phyloP scores from a whole-genome alignment of 1,139 yeast species.

The Debaryomyces sp. region DNA sequence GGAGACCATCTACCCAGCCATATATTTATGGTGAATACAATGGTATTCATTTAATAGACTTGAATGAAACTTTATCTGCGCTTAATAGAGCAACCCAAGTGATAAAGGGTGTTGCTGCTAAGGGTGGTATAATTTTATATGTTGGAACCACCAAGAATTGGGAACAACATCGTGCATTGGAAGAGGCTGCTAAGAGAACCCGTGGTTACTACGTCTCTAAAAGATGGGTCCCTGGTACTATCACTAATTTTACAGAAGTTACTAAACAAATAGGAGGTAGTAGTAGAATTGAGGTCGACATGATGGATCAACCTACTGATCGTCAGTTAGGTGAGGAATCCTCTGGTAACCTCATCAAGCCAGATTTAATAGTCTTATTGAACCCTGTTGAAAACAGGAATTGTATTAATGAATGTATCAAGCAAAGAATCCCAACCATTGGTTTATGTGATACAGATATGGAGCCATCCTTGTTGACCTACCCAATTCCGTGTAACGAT shows the following conservation, averaged over 20 bases:
- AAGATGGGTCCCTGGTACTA: conserved; percentile 94
- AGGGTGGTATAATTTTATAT: conserved; percentile 82
- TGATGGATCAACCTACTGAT: conserved; percentile 52
- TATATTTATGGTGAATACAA: conserved; percentile 85
- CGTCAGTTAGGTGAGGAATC: conserved; percentile 54
- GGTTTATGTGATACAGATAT: conserved; percentile 93
- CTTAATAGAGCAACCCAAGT: conserved; percentile 82
- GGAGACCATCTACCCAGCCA: conserved; percentile 85
- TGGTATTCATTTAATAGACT: conserved; percentile 86
- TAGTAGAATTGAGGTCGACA: conserved; percentile 49
- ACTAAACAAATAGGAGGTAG: conserved; percentile 73
- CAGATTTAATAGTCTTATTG: conserved; percentile 83
- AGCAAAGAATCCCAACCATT: conserved; percentile 85
- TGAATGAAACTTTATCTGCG: conserved; percentile 76
- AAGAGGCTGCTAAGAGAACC: conserved; percentile 76
- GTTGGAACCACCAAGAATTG: conserved; percentile 81
- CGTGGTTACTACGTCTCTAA: conserved; percentile 80
- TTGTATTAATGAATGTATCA: conserved; percentile 80
- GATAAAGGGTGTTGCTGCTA: conserved; percentile 75
- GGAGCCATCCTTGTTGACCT: conserved; percentile 87
- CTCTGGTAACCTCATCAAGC: conserved; percentile 59
- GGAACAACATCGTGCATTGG: conserved; percentile 69
- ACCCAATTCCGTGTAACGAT: conserved; percentile 96
- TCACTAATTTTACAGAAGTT: conserved; percentile 82
- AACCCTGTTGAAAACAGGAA: conserved; percentile 89